Conservation (phyloP, 441 rosid species). For the Daphne laureola region DNA sequence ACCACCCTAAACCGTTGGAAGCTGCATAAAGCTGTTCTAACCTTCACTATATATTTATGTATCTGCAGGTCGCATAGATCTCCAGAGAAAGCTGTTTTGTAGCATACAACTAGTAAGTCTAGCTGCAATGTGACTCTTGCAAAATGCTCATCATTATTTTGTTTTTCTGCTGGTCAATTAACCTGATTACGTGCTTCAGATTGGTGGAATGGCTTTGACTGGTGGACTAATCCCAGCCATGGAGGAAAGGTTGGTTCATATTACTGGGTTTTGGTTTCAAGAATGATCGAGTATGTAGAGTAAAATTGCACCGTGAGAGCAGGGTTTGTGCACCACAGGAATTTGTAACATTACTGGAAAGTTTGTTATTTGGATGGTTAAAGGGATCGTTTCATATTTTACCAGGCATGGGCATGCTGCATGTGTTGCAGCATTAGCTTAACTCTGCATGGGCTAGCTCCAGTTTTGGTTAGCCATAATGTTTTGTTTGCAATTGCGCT, state of each 20-base stretch:
- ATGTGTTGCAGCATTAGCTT: too few relatives aligned
- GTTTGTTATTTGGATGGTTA: too few relatives aligned
- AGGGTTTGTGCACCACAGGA: too few relatives aligned
- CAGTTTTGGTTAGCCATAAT: not conserved
- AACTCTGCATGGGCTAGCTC: not conserved
- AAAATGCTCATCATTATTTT: constrained; percentile 6
- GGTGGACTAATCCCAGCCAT: constrained; percentile 65
- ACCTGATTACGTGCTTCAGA: constrained; percentile 34
- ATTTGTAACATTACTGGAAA: too few relatives aligned
- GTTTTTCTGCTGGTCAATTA: constrained; percentile 13
- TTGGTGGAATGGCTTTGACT: constrained; percentile 94
- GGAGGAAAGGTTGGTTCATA: constrained; percentile 75
- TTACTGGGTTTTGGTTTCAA: not conserved
- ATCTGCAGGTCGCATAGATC: constrained; percentile 78
- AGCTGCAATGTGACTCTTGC: constrained; percentile 4
- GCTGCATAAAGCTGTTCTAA: constrained; percentile 4
- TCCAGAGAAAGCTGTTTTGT: constrained; percentile 81
- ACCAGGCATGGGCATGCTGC: too few relatives aligned
- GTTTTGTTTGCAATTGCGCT: too few relatives aligned
- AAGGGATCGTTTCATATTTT: too few relatives aligned
- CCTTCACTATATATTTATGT: constrained; percentile 1
- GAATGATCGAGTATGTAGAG: too few relatives aligned
- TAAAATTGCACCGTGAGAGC: too few relatives aligned
- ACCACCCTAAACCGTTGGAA: too few relatives aligned
- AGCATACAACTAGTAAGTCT: constrained; percentile 81